Base-by-base conservation (phyloP, 2,329 filamentous ascomycete species). In the Ophiostoma triangulosporum region DNA sequence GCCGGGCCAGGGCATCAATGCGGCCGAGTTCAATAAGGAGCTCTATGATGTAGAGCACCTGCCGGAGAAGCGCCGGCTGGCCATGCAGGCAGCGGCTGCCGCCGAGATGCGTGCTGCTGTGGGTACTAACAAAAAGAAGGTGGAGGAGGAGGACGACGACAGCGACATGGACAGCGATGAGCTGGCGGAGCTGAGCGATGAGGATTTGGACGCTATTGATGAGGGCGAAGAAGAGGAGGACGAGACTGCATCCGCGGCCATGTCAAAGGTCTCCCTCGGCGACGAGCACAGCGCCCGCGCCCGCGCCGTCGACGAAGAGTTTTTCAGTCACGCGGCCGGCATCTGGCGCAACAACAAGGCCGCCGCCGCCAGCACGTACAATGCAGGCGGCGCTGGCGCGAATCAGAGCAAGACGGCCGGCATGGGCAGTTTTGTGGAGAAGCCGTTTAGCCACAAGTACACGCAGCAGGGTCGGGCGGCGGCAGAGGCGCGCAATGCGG, bases 391-490 rank as follows among this genome's bases (percentile, higher is more conserved):
- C 8, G 35, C 26, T 14, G 51, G 31, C 86, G 81, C 2, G 84
- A 46, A 46, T 15, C 9, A 8, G 65, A 51, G 36, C 20, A 27
- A 70, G 80, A 2, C 77, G 75, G 1, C 75, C 9, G 48, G 31
- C 38, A 48, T 38, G 31, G 36, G 38, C 38, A 45, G 50, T 17
- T 20, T 86, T 62, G 59, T 94, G 35, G 82, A 71, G 54, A 82
- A 82, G 73, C 90, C 93, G 0, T 97, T 97, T 71, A 91, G 83
- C 68, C 80, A 93, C 70, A 86, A 93, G 70, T 94, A 96, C 69
- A 83, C 82, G 3, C 78, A 93, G 68, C 88, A 95, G 64, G 89
- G 88, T 4, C 63, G 64, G 17, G 64, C 65, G 15, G 55, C 35
- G 62, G 56, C 52, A 3, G 49, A 40, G 35, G 36, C 27, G 22